A percentile compares a stretch with the other conserved stretches of the same genome.
phyloP scores from a whole-genome alignment of 106 monocot species.

The Apostasia shenzhenica region DNA sequence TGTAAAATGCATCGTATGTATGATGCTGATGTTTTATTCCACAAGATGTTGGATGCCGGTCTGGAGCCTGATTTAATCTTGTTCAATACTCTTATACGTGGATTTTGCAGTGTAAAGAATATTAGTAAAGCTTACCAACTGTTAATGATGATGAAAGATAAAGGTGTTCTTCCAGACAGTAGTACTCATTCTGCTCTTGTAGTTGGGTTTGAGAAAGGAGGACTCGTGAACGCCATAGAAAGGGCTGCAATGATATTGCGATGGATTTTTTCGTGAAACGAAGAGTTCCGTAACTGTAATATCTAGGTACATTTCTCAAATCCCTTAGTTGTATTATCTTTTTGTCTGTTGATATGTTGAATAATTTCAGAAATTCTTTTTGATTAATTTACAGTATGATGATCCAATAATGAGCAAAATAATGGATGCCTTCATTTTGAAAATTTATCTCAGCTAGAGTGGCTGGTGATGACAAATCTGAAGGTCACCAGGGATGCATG shows the following conservation, averaged over 20 bases:
- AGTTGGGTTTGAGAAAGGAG: conserved; percentile 28
- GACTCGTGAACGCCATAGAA: conserved; percentile 26
- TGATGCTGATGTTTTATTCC: conserved; percentile 38
- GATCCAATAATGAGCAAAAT: no score
- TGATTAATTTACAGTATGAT: no score
- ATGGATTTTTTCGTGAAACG: conserved; percentile 15
- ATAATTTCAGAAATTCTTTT: no score
- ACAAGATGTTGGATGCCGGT: conserved; percentile 39
- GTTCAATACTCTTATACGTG: conserved; percentile 41
- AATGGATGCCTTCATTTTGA: no score
- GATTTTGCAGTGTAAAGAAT: conserved; percentile 39
- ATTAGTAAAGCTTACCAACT: conserved; percentile 22
- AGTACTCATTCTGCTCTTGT: conserved; percentile 18
- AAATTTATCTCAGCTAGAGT: no score
- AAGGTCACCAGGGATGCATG: no score
- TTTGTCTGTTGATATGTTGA: background rate
- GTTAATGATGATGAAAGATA: conserved; percentile 28
- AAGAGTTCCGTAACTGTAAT: no score
- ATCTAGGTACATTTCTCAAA: no score
- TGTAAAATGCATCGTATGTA: conserved; percentile 28
- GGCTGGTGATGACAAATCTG: no score
- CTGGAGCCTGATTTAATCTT: conserved; percentile 45
- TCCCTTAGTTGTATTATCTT: no score
- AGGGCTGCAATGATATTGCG: conserved; percentile 26
- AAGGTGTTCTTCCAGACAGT: conserved; percentile 26